Evolutionary conservation across 352 stramenopile genomes (phyloP), one percentile per base, ranked within the genome.

Genomic region (Discostella stelligera): DNA sequence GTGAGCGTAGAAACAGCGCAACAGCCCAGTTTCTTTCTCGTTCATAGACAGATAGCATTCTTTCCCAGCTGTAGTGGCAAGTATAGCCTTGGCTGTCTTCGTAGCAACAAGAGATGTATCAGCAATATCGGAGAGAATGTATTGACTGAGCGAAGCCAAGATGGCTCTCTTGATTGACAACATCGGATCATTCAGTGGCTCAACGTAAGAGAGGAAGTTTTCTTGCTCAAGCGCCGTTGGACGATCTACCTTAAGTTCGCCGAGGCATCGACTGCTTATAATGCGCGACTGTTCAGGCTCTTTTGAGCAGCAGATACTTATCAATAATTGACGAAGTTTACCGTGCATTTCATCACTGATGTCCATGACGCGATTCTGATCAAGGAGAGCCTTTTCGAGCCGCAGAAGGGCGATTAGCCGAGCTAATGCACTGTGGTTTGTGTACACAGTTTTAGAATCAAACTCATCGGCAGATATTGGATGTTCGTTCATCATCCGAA

Each of bases 1-100:
- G 52, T 56, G 41, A 10, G 41, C 58, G 41, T 64, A 53, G 23
- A 87, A 87, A 44, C 71, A 72, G 20, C 73, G 68, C 25, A 86
- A 44, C 0, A 79, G 25, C 25, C 21, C 53, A 53, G 79, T 78
- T 27, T 54, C 54, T 48, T 79, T 52, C 13, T 71, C 69, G 44
- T 82, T 58, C n/a, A 91, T 54, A 46, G 68, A 74, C 25, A 76
- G 46, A 73, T 73, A 87, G 49, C 62, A 77, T 62, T 84, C 68
- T 74, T 70, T 81, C 58, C 76, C 79, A 73, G 65, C 60, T 25
- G 71, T 50, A 16, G 77, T 86, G 18, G 64, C 69, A 25, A 93
- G 70, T 13, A 93, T 49, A 46, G 73, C 74, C 56, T 88, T 83
- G 18, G 82, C 66, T 58, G 85, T 90, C 62, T 89, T 86, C 72